A percentile compares a stretch with the other conserved stretches of the same genome.
Evolutionary conservation across 1,139 yeast genomes (phyloP).

Genomic region (Komagataea norvegica): DNA sequence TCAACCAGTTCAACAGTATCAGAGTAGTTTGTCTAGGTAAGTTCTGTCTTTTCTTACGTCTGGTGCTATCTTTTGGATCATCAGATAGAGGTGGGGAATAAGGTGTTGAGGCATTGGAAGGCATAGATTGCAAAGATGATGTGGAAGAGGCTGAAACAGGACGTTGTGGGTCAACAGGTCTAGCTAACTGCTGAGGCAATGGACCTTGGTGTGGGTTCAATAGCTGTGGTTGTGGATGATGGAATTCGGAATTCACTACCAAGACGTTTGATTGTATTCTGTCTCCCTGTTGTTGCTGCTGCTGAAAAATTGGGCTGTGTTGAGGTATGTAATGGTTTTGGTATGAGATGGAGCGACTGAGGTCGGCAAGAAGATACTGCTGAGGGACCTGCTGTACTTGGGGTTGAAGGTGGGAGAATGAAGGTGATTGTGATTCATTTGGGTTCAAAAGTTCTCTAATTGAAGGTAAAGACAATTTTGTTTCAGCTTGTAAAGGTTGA

Average conservation of each 20-base stretch:
- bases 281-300: constrained; percentile 5
- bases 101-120: constrained; percentile 5
- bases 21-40: constrained; percentile 78
- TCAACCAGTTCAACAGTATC: constrained; percentile 68
- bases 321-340: constrained; percentile 5
- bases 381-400: constrained; percentile 4
- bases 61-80: constrained; percentile 10
- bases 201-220: constrained; percentile 1
- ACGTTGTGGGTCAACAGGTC: constrained; percentile 2
- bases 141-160: constrained; percentile 5
- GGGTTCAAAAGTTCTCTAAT: constrained; percentile 23
- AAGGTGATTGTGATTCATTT: neutral
- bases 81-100: constrained; percentile 6
- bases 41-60: constrained; percentile 51
- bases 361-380: constrained; percentile 4
- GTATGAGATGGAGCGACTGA: constrained; percentile 11
- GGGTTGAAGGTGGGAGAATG: constrained; percentile 3
- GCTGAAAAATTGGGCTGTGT: constrained; percentile 3
- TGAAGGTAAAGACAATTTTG: constrained; percentile 23
- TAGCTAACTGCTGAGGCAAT: neutral
- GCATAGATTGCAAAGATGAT: constrained; percentile 2
- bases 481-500: constrained; percentile 3
- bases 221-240: constrained; percentile 7
- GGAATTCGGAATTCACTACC: constrained; percentile 5
- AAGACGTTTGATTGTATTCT: constrained; percentile 2